Evolutionary conservation across 1,284 basidiomycete genomes (phyloP), one percentile per base, ranked within the genome.

Genomic region (Pseudozyma pruni): DNA sequence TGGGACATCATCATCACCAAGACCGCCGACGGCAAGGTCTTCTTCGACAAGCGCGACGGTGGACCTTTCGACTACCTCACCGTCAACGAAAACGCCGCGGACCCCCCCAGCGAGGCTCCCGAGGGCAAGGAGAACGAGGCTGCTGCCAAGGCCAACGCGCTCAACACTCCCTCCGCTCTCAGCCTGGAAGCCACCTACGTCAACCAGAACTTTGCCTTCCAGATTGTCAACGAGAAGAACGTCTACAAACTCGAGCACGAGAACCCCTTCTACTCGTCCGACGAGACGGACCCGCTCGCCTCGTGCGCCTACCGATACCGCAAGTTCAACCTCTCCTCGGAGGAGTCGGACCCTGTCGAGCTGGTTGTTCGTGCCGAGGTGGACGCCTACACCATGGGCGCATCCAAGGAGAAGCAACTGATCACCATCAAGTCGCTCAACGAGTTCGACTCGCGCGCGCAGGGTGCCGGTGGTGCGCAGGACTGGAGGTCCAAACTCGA

Each of bases 131-230:
- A 76, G 42, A 70, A 62, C 46, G 71, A 76, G n/a, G 73, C 60
- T 8, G 71, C 71, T 6, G 43, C 60, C 50, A 74, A 72, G 29
- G 72, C 72, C 34, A 92, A 93, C 13, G 87, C 90, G 0, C 93
- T 97, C 85, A 99, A 99, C 86, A 90, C 93, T 13, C 93, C 94
- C 2, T 92, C 92, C 1, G 93, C 92, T 1, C 87, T 99, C 44
- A 94, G 94, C 2, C 87, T 98, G 40, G 96, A 99, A 84, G 96
- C 96, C 11, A 98, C 95, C 31, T 98, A 96, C 84, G 93, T 99
- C 86, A 98, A 98, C 86, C 93, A 97, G 83, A 98, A 98, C 86
- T 99, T 98, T 82, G 90, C 91, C 27, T 96, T 95, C 87, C 96
- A 98, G 85, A 90, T 93, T 43, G 94, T 96, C 54, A 87, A 89